phyloP scores from a whole-genome alignment of 352 stramenopile species.

The Sclerospora graminicola region DNA sequence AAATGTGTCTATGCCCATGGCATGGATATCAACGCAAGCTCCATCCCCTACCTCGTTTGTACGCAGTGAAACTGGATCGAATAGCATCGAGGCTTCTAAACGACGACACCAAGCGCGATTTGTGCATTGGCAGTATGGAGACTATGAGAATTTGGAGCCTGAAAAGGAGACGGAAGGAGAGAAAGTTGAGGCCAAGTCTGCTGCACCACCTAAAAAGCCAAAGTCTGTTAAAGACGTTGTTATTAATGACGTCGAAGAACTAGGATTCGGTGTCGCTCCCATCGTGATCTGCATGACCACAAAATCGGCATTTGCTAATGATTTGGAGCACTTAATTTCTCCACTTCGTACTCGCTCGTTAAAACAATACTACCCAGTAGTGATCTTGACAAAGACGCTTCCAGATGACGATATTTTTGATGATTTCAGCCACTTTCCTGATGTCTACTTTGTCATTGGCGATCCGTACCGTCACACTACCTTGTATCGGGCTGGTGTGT shows the following conservation, averaged over 20 bases:
- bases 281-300: conserved; percentile 71
- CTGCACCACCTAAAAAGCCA: conserved; percentile 1
- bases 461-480: conserved; percentile 49
- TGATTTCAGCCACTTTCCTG: conserved; percentile 52
- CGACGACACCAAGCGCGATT: conserved; percentile 23
- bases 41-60: conserved; percentile 20
- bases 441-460: conserved; percentile 65
- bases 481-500: conserved; percentile 51
- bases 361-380: conserved; percentile 56
- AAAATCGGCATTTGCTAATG: conserved; percentile 42
- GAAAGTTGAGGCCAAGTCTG: conserved; percentile 5
- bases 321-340: conserved; percentile 70
- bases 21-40: conserved; percentile 24
- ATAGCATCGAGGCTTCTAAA: conserved; percentile 4
- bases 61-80: conserved; percentile 14
- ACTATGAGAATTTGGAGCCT: conserved; percentile 18
- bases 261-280: conserved; percentile 38
- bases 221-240: conserved; percentile 32
- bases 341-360: conserved; percentile 59
- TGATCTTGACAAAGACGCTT: conserved; percentile 50
- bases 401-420: conserved; percentile 53
- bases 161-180: conserved; percentile 16
- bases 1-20: conserved; percentile 19
- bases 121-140: conserved; percentile 17
- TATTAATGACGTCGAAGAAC: conserved; percentile 36